phyloP scores from a whole-genome alignment of 1,284 basidiomycete genomes.

The Earliella scabrosa region DNA sequence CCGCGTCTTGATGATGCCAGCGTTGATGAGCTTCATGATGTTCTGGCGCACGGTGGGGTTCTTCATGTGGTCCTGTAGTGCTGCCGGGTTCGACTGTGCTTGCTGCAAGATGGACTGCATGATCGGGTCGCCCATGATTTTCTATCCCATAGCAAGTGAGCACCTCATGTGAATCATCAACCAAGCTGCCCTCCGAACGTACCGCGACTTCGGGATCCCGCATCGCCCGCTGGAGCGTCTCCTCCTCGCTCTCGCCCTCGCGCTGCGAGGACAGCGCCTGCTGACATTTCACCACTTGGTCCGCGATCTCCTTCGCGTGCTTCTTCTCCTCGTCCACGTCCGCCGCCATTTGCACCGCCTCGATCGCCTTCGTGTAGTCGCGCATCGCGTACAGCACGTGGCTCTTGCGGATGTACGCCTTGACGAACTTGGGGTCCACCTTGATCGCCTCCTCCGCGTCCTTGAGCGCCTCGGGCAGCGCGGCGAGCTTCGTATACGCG shows the following conservation, averaged over 20 bases:
- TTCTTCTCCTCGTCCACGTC: constrained; percentile 80
- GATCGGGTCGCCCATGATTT: constrained; percentile 85
- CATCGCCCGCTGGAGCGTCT: constrained; percentile 95
- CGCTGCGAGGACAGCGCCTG: constrained; percentile 83
- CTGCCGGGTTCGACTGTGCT: constrained; percentile 88
- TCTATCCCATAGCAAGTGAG: no score
- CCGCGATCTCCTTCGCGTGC: constrained; percentile 81
- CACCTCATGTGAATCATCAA: no score
- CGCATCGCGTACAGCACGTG: constrained; percentile 91
- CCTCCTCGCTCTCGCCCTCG: constrained; percentile 89
- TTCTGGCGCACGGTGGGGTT: constrained; percentile 86
- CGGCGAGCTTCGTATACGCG: constrained; percentile 94
- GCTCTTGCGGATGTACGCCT: constrained; percentile 95
- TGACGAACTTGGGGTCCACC: constrained; percentile 90
- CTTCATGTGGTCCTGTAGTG: constrained; percentile 97
- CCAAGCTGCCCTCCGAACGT: no score
- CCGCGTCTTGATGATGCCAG: constrained; percentile 87
- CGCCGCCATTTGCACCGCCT: constrained; percentile 76
- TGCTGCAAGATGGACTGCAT: constrained; percentile 97
- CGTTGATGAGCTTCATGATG: constrained; percentile 92
- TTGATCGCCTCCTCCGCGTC: constrained; percentile 95
- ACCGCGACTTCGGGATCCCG: constrained; percentile 94
- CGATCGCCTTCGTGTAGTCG: constrained; percentile 87
- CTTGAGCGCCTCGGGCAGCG: constrained; percentile 95
- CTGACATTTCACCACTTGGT: constrained; percentile 81